phyloP scores from a whole-genome alignment of 768 basidiomycete genomes.

The Calocera cornea region DNA sequence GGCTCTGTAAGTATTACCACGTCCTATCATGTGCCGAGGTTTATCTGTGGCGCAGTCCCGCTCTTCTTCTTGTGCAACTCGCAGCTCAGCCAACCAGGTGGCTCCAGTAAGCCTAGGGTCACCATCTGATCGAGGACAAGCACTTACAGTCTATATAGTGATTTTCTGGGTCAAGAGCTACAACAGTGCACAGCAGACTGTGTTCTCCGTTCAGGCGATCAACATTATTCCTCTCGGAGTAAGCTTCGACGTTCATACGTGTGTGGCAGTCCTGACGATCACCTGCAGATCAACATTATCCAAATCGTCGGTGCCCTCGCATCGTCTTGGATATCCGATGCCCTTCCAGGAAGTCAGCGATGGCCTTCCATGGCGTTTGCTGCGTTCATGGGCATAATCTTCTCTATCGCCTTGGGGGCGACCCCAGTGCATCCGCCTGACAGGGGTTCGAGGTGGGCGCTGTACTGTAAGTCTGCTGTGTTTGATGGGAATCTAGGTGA shows the following conservation, averaged over 20 bases:
- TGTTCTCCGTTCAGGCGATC: not conserved
- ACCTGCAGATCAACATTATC: slow-evolving; percentile 16
- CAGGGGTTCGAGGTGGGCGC: slow-evolving; percentile 13
- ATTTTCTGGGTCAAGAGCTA: slow-evolving; percentile 19
- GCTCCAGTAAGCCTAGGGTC: slow-evolving; percentile 13
- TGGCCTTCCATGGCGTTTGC: slow-evolving; percentile 18
- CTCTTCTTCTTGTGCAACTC: slow-evolving; percentile 16
- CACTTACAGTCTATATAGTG: slow-evolving; percentile 7
- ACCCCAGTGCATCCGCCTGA: slow-evolving; percentile 15
- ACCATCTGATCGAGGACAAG: no score
- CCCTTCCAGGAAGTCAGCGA: slow-evolving; percentile 14
- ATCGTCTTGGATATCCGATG: slow-evolving; percentile 16
- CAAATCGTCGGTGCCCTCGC: slow-evolving; percentile 15
- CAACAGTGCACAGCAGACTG: not conserved
- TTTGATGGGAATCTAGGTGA: not conserved
- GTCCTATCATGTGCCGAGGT: not conserved
- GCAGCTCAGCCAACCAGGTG: slow-evolving; percentile 15
- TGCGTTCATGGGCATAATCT: not conserved
- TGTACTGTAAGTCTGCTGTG: slow-evolving; percentile 13
- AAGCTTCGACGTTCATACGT: not conserved
- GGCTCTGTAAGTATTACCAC: slow-evolving; percentile 14
- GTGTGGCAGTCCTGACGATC: slow-evolving; percentile 9
- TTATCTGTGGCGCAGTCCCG: slow-evolving; percentile 10
- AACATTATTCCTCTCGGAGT: not conserved
- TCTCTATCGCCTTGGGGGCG: slow-evolving; percentile 13